Base-by-base conservation (phyloP, 768 basidiomycete species). In the Tephrocybe sp. region DNA sequence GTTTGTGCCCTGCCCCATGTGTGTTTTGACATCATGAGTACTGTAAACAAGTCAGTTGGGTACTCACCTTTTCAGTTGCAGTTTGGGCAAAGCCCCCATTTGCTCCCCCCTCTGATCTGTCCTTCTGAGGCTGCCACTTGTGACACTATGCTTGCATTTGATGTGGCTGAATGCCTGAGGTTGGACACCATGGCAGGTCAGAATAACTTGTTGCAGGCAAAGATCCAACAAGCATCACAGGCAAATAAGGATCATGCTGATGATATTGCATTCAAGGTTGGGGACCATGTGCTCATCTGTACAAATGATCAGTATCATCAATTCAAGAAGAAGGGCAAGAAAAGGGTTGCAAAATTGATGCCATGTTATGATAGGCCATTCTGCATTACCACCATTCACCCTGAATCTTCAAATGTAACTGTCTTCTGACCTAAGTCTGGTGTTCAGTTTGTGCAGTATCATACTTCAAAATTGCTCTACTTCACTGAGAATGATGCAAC, bases 281-380 rank as follows among this genome's bases (percentile, higher is more conserved):
- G 50, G 1, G 61, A 71, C 24, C 32, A 12, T 0, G 68, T 75
- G 1, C 46, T 69, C 42, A 51, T 74, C 1, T 60, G 60, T 1
- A 71, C 66, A 0, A 43, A 56, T 1, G 40, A 71, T 22, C 49
- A 58, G 0, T 15, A 56, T 0, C 42, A 46, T 4, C 50, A 65
- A 1, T 72, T 64, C 44, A 58, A 57, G 24, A 21, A 49, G 0
- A 37, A 31, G 6, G 61, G 60, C 1, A 55, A 59, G 2, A 56
- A 58, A 4, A 57, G 60, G 0, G 64, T 65, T 0, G 68, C 70
- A 0, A 76, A 76, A 38, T 74, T 74, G 39, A 69, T 77, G 61
- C 67, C 67, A 0, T 47, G 59, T 0, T 69, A 40, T 13, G 65
- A 76, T 43, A 59, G 70, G 0, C 68, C 64, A 0, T 70, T 60